Conservation (phyloP, 495 filamentous ascomycete genomes). For the Neurospora africana region DNA sequence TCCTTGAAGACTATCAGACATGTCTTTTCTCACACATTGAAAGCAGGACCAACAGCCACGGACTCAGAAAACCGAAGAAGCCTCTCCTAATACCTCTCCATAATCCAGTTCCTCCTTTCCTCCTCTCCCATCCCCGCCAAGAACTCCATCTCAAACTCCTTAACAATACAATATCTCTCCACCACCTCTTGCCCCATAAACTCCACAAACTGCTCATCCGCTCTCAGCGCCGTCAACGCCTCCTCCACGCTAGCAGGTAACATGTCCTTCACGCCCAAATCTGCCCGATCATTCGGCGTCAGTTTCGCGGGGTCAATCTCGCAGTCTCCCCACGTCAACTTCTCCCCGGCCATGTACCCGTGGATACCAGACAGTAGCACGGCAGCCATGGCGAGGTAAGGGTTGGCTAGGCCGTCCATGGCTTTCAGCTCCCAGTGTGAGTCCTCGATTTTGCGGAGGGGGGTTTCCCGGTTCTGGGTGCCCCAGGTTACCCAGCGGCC, state of each 20-base stretch:
- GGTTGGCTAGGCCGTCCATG: conserved; percentile 63
- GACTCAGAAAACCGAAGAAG: too few relatives aligned
- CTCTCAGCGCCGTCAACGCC: conserved; percentile 40
- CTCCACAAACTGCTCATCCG: conserved; percentile 31
- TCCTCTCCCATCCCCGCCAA: conserved; percentile 34
- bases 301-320: conserved; percentile 43
- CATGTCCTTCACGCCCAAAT: conserved; percentile 42
- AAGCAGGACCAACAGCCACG: too few relatives aligned
- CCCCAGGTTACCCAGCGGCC: conserved; percentile 69
- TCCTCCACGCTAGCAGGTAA: conserved; percentile 43
- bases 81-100: conserved; percentile 44
- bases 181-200: conserved; percentile 45
- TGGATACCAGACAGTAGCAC: conserved; percentile 54
- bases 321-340: conserved; percentile 48
- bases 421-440: conserved; percentile 63
- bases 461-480: conserved; percentile 61
- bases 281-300: conserved; percentile 34
- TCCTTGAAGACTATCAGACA: too few relatives aligned
- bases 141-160: conserved; percentile 43
- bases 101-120: conserved; percentile 44
- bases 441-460: conserved; percentile 50
- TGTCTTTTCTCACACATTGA: too few relatives aligned
- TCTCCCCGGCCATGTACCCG: conserved; percentile 40
- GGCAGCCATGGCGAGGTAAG: conserved; percentile 57
- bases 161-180: conserved; percentile 48